Conservation (phyloP, 768 basidiomycete genomes). For the Tulasnella sp. region DNA sequence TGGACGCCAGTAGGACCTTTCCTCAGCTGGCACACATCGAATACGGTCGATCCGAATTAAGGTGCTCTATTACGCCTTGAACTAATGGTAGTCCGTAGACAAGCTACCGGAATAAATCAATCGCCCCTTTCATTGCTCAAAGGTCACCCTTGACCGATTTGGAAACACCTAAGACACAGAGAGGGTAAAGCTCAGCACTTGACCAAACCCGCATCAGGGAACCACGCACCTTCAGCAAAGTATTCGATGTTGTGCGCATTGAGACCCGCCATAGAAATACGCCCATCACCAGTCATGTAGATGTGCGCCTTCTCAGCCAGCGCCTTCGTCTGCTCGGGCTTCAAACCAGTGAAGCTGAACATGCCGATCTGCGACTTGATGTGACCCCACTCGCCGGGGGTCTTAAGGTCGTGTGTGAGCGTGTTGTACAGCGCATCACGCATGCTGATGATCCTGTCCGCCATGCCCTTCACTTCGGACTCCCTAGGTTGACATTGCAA, state of each 20-base stretch:
- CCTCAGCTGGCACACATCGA: too few relatives aligned
- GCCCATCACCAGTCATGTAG: constrained; percentile 89
- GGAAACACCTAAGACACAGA: not conserved
- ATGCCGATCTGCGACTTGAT: constrained; percentile 95
- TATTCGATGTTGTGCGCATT: constrained; percentile 78
- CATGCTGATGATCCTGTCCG: constrained; percentile 89
- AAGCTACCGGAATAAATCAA: too few relatives aligned
- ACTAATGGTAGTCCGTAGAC: too few relatives aligned
- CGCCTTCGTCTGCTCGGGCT: constrained; percentile 62
- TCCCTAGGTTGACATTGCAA: constrained; percentile 36
- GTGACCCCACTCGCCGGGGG: constrained; percentile 91
- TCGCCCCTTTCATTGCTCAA: not conserved
- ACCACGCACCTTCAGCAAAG: constrained; percentile 61
- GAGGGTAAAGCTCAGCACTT: too few relatives aligned
- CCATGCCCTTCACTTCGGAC: constrained; percentile 89
- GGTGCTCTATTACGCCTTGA: too few relatives aligned
- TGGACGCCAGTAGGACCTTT: too few relatives aligned
- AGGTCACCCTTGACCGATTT: constrained; percentile 17
- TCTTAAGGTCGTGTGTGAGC: constrained; percentile 67
- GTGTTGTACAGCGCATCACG: constrained; percentile 70
- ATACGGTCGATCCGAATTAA: too few relatives aligned
- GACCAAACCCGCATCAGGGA: too few relatives aligned
- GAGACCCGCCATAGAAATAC: constrained; percentile 89
- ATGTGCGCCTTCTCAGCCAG: constrained; percentile 83
- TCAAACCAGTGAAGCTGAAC: constrained; percentile 92